Evolutionary conservation across 2,329 filamentous ascomycete species (phyloP).

Genomic region (Neofusicoccum parvum): DNA sequence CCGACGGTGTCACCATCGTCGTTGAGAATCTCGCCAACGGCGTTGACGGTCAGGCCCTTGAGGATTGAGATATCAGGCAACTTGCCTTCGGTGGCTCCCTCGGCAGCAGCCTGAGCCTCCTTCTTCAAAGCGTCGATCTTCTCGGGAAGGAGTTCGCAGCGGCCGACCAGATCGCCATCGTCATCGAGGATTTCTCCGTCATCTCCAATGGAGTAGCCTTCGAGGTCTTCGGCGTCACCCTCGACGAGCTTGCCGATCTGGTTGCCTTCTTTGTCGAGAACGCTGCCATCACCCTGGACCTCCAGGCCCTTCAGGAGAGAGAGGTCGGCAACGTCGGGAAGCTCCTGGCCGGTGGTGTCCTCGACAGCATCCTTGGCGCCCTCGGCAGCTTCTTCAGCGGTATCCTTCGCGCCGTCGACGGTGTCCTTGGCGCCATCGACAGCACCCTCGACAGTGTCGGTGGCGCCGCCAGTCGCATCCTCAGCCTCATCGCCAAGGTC

Average conservation of each 20-base stretch:
- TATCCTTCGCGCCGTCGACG: slow-evolving; percentile 22
- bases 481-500: slow-evolving; percentile 18
- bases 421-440: slow-evolving; percentile 23
- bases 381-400: slow-evolving; percentile 26
- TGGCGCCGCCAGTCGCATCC: slow-evolving; percentile 23
- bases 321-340: slow-evolving; percentile 47
- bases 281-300: slow-evolving; percentile 57
- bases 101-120: slow-evolving; percentile 34
- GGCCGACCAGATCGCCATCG: slow-evolving; percentile 57
- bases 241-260: slow-evolving; percentile 53
- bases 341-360: slow-evolving; percentile 30
- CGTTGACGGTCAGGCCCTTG: slow-evolving; percentile 51
- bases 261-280: slow-evolving; percentile 55
- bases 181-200: slow-evolving; percentile 59
- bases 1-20: slow-evolving; percentile 55
- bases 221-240: slow-evolving; percentile 56
- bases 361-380: slow-evolving; percentile 26
- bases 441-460: slow-evolving; percentile 28
- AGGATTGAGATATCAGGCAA: slow-evolving; percentile 50
- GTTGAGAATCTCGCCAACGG: slow-evolving; percentile 52
- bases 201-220: slow-evolving; percentile 55
- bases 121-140: slow-evolving; percentile 41
- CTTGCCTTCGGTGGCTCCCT: slow-evolving; percentile 33
- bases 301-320: slow-evolving; percentile 53
- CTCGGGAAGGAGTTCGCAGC: slow-evolving; percentile 53